Conservation (phyloP, 2,329 filamentous ascomycete genomes). For the Didymella exigua region DNA sequence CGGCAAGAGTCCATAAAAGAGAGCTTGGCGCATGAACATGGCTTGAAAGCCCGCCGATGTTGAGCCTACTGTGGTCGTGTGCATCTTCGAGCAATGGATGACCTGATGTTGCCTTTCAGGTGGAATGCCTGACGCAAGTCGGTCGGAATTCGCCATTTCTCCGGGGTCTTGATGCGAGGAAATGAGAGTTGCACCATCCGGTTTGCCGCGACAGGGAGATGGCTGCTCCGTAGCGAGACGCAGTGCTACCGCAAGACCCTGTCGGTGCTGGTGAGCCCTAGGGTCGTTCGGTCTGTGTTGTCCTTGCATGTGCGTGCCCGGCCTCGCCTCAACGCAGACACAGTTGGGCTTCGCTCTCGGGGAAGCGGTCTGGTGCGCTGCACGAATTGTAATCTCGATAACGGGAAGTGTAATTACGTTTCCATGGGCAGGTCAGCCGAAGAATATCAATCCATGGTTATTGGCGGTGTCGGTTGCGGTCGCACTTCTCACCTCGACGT, state of each 20-base stretch:
- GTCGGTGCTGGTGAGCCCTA: conserved; percentile 3
- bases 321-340: background rate
- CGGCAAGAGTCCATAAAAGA: background rate
- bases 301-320: conserved; percentile 17
- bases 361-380: conserved; percentile 1
- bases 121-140: background rate
- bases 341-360: background rate
- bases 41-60: background rate
- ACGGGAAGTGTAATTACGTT: background rate
- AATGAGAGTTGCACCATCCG: conserved; percentile 3
- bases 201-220: conserved; percentile 15
- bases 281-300: conserved; percentile 6
- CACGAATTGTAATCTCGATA: background rate
- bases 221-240: conserved; percentile 10
- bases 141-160: conserved; percentile 4
- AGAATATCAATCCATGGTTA: background rate
- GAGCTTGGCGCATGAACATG: background rate
- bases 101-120: background rate
- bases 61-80: background rate
- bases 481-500: background rate
- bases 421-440: conserved; percentile 3
- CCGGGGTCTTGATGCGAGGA: conserved; percentile 1
- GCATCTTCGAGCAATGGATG: background rate
- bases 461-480: background rate
- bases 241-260: conserved; percentile 8